These are phyloP conservation scores for Pyrus communis DNA, from an alignment of 306 rosid species.

Conservation along the genomic window DNA sequence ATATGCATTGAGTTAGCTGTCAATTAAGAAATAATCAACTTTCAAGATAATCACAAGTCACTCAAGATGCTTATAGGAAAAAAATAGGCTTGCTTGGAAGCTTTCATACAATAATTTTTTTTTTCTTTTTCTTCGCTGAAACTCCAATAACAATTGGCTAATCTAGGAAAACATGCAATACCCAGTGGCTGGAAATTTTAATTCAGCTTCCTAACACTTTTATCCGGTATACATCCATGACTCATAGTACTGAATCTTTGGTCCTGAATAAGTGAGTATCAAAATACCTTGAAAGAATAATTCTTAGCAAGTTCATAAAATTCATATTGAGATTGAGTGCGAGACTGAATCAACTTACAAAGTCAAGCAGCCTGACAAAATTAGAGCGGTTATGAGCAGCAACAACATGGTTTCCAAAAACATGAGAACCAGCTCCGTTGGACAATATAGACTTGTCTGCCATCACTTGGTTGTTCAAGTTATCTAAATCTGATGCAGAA, in stretches of 20 bases:
- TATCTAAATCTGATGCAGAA: slow-evolving; percentile 74
- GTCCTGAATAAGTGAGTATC: slow-evolving; percentile 8
- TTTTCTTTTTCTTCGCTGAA: neutral
- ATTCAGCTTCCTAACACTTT: neutral
- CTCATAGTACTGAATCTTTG: neutral
- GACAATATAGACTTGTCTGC: slow-evolving; percentile 40
- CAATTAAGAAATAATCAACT: neutral
- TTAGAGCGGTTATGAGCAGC: slow-evolving; percentile 40
- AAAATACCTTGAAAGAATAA: slow-evolving; percentile 7
- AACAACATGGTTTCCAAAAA: slow-evolving; percentile 44
- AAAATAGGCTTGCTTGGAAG: slow-evolving; percentile 1
- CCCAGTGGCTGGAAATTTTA: neutral
- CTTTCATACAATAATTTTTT: neutral
- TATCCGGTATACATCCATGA: neutral
- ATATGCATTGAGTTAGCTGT: neutral
- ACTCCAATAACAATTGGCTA: neutral
- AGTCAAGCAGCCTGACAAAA: slow-evolving; percentile 56
- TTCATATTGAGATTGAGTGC: slow-evolving; percentile 7
- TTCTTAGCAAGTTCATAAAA: neutral
- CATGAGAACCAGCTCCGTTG: slow-evolving; percentile 31
- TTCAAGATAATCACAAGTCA: neutral
- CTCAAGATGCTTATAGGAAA: neutral
- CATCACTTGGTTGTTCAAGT: slow-evolving; percentile 47
- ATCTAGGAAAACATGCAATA: neutral
- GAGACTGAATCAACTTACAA: slow-evolving; percentile 39